These are phyloP conservation scores for Calonectria fujianensis DNA, from an alignment of 2,329 filamentous ascomycete species.

Conservation along the genomic window DNA sequence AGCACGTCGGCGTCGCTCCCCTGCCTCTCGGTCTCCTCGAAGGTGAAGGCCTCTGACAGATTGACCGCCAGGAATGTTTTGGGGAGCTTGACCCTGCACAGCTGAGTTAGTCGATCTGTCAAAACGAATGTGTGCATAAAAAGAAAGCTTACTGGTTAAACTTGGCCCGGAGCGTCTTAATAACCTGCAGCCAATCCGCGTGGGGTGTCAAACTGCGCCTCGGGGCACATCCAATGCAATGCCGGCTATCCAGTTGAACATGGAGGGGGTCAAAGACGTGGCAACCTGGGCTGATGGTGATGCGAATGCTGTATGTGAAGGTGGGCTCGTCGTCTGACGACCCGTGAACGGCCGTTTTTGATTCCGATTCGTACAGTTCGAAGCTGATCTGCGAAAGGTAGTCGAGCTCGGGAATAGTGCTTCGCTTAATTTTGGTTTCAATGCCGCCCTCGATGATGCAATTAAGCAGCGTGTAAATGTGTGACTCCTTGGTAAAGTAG, in stretches of 20 bases:
- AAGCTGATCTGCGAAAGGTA: slow-evolving; percentile 99
- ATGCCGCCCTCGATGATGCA: slow-evolving; percentile 98
- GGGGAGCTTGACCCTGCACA: slow-evolving; percentile 77
- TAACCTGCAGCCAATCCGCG: slow-evolving; percentile 96
- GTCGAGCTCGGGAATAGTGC: slow-evolving; percentile 96
- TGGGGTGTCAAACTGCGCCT: slow-evolving; percentile 92
- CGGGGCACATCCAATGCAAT: slow-evolving; percentile 96
- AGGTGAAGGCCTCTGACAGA: slow-evolving; percentile 77
- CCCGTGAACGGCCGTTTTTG: slow-evolving; percentile 70
- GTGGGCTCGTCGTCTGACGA: slow-evolving; percentile 74
- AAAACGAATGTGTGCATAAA: slow-evolving; percentile 38
- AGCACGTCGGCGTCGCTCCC: slow-evolving; percentile 67
- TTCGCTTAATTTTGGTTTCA: slow-evolving; percentile 96
- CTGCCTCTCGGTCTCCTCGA: slow-evolving; percentile 73
- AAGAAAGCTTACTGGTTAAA: slow-evolving; percentile 86
- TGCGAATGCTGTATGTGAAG: slow-evolving; percentile 96
- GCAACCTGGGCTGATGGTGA: slow-evolving; percentile 95
- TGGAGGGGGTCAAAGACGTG: slow-evolving; percentile 98
- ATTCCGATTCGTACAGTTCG: slow-evolving; percentile 96
- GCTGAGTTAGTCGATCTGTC: slow-evolving; percentile 45
- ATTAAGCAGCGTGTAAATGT: slow-evolving; percentile 98
- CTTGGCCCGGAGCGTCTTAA: slow-evolving; percentile 94
- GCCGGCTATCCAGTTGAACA: slow-evolving; percentile 95
- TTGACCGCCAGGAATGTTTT: slow-evolving; percentile 81
- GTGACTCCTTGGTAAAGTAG: slow-evolving; percentile 99